Evolutionary conservation across 2,329 filamentous ascomycete species (phyloP), one percentile per base, ranked within the genome.

Genomic region (Aspergillus amoenus): DNA sequence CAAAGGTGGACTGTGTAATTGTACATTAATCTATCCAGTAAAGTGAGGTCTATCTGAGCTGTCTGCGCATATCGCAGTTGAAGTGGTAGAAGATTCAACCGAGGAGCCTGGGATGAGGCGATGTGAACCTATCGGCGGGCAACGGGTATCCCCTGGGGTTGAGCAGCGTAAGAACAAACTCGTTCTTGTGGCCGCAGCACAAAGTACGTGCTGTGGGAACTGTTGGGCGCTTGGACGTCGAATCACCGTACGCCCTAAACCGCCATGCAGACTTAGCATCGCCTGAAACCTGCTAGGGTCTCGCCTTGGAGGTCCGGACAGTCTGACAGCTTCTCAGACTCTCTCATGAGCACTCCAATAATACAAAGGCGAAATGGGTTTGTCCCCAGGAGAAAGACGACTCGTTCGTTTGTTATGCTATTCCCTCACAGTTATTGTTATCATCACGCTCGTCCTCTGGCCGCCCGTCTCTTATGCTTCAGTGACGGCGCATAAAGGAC

Each of bases 361-460:
- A 43, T 43, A 5, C 7, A 9, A 18, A 18, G 18, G 39, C 4
- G 2, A n/a, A 1, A 53, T 57, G 49, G 18, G 18, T 13, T 46
- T 52, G 24, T 40, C 42, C 21, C 63, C 62, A 17, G 42, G 30
- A 18, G 49, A 53, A 13, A 47, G 45, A 44, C 11, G 55, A 22
- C 12, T 32, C 44, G 21, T 18, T 15, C 55, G 32, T 37, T 17
- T 44, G 21, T 8, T 54, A 12, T 39, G 45, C 12, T 49, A 45
- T 34, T 13, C 39, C 12, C 2, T 50, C 9, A 50, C 50, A 1
- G 45, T 49, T 39, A 49, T 54, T 22, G 32, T 12, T 8, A 45
- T 54, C 45, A 12, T 54, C 37, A n/a, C 22, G 8, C 37, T 57
- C 17, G 21, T 49, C 21, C 17, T 57, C 8, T 51, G 44, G 50